Evolutionary conservation across 2,329 filamentous ascomycete species (phyloP).

Genomic region (Reticulascus tulasneorum): DNA sequence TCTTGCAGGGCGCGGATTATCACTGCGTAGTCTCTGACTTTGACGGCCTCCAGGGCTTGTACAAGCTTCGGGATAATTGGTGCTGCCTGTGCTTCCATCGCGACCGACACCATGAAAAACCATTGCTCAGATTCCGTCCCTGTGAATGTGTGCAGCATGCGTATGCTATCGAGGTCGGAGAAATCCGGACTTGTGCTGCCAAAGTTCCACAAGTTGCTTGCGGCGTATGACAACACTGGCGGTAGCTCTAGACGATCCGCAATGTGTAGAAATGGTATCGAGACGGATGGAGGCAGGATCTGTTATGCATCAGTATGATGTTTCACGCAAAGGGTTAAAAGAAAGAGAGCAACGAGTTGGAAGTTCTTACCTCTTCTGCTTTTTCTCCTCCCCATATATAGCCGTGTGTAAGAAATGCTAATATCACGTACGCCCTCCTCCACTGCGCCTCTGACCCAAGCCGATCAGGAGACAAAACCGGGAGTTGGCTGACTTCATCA

Average conservation of each 20-base stretch:
- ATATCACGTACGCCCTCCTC: conserved; percentile 74
- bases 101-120: conserved; percentile 88
- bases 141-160: conserved; percentile 77
- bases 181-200: conserved; percentile 51
- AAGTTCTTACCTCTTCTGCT: conserved; percentile 60
- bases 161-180: conserved; percentile 64
- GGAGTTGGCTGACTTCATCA: conserved; percentile 59
- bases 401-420: conserved; percentile 76
- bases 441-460: conserved; percentile 67
- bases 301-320: conserved; percentile 22
- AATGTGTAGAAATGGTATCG: conserved; percentile 69
- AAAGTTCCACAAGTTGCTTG: conserved; percentile 88
- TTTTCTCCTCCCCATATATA: conserved; percentile 85
- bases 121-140: conserved; percentile 87
- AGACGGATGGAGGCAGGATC: conserved; percentile 69
- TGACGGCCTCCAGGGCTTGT: conserved; percentile 66
- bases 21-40: conserved; percentile 52
- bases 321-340: background rate
- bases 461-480: conserved; percentile 62
- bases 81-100: conserved; percentile 80
- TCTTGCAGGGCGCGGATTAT: conserved; percentile 62
- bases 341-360: background rate
- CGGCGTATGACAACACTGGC: conserved; percentile 86
- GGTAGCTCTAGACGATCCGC: conserved; percentile 75
- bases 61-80: conserved; percentile 74